Conservation (phyloP, 23 red algal species). For the Chondrus crispus region DNA sequence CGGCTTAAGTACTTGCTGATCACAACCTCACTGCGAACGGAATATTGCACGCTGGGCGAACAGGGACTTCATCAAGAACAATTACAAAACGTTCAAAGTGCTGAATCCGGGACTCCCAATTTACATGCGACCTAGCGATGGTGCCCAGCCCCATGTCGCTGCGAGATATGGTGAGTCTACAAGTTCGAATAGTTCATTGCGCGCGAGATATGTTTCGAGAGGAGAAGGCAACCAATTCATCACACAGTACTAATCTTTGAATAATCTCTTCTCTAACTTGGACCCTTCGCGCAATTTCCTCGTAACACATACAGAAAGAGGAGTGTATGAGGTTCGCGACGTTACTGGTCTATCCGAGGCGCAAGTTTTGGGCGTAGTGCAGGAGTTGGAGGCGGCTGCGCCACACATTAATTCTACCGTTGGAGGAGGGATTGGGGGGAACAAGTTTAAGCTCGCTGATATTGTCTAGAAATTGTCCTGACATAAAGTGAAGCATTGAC, state of each 20-base stretch:
- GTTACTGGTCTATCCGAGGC: conserved; percentile 19
- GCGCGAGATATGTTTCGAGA: no score
- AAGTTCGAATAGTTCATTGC: neutral
- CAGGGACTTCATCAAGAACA: conserved; percentile 73
- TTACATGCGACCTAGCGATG: conserved; percentile 84
- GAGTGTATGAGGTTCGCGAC: conserved; percentile 18
- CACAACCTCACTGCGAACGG: no score
- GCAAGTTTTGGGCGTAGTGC: conserved; percentile 29
- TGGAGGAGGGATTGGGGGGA: conserved; percentile 42
- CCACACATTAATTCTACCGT: conserved; percentile 15
- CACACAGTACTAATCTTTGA: neutral
- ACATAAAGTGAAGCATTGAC: no score
- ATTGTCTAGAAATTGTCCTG: no score
- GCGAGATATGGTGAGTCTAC: conserved; percentile 61
- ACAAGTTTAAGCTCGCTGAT: conserved; percentile 42
- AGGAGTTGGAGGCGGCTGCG: conserved; percentile 52
- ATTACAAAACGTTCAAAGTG: conserved; percentile 79
- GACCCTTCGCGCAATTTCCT: neutral
- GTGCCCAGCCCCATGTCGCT: conserved; percentile 73
- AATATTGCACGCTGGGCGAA: no score
- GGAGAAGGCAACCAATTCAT: no score
- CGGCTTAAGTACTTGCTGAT: no score
- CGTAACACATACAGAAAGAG: conserved; percentile 7
- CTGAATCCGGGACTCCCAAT: conserved; percentile 92
- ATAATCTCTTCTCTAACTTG: neutral